These are phyloP conservation scores for Eucalyptus urophylla DNA, from an alignment of 345 rosid genomes.

Conservation along the genomic window DNA sequence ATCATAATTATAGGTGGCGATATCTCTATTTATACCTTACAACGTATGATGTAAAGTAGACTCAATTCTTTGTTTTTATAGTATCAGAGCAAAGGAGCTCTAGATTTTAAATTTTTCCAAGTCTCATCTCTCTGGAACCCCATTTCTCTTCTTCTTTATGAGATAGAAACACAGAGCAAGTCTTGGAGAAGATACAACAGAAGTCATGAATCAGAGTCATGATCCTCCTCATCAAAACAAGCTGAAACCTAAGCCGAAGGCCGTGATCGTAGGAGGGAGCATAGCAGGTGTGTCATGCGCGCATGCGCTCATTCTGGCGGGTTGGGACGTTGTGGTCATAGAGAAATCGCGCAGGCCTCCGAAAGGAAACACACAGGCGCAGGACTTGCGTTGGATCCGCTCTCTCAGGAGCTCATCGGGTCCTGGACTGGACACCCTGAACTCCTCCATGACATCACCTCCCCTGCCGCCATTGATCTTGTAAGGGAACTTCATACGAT, in stretches of 20 bases:
- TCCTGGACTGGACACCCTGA: constrained; percentile 47
- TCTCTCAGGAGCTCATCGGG: constrained; percentile 27
- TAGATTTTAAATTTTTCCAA: too few species aligned
- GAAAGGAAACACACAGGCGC: constrained; percentile 65
- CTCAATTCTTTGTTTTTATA: too few species aligned
- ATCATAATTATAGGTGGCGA: too few species aligned
- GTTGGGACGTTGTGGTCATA: constrained; percentile 53
- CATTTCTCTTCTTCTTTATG: not conserved
- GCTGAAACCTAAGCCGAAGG: constrained; percentile 17
- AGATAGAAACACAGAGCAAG: not conserved
- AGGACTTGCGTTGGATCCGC: constrained; percentile 51
- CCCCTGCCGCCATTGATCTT: constrained; percentile 49
- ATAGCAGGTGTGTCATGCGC: constrained; percentile 66
- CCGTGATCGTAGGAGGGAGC: constrained; percentile 68
- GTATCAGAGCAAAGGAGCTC: too few species aligned
- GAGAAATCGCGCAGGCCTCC: constrained; percentile 57
- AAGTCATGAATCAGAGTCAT: not conserved
- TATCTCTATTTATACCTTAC: too few species aligned
- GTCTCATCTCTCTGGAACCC: too few species aligned
- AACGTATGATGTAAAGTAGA: too few species aligned
- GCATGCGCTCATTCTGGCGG: constrained; percentile 51
- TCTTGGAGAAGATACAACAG: not conserved
- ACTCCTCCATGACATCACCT: constrained; percentile 28
- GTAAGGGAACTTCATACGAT: constrained; percentile 1
- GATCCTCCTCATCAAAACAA: not conserved